phyloP scores from a whole-genome alignment of 345 rosid species.

The Hibiscus syriacus region DNA sequence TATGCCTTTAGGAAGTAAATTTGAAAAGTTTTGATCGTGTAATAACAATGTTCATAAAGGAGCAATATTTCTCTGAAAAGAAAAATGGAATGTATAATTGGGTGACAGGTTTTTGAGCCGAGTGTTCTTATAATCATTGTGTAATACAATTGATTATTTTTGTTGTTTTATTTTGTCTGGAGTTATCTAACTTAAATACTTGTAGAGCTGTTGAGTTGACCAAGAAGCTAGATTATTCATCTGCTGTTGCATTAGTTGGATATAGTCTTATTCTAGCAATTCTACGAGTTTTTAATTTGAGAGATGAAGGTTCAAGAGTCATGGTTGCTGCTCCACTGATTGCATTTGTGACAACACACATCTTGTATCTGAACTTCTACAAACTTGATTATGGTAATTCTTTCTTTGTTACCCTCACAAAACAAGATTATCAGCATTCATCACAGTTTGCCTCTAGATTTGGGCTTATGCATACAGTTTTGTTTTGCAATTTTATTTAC shows the following conservation, averaged over 20 bases:
- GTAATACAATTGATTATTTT: neutral
- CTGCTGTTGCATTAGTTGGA: slow-evolving; percentile 67
- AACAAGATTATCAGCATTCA: neutral
- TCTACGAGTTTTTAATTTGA: slow-evolving; percentile 54
- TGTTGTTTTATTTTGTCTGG: neutral
- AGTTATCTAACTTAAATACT: slow-evolving; percentile 14
- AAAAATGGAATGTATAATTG: neutral
- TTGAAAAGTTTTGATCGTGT: neutral
- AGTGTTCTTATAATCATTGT: neutral
- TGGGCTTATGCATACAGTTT: neutral
- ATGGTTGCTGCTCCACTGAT: slow-evolving; percentile 79
- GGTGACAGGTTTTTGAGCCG: neutral
- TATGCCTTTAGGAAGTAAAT: neutral
- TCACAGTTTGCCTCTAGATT: neutral
- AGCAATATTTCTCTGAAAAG: neutral
- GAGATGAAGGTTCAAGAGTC: slow-evolving; percentile 72
- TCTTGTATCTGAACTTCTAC: slow-evolving; percentile 72
- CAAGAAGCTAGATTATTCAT: slow-evolving; percentile 76
- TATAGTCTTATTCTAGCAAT: slow-evolving; percentile 60
- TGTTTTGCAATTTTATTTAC: neutral
- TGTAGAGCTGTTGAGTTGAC: slow-evolving; percentile 76
- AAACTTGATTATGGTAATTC: slow-evolving; percentile 67
- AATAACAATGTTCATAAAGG: neutral
- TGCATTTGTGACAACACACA: slow-evolving; percentile 76
- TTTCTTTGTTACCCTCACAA: neutral